Evolutionary conservation across 495 filamentous ascomycete species (phyloP).

Genomic region (Hypoxylon intermedium): DNA sequence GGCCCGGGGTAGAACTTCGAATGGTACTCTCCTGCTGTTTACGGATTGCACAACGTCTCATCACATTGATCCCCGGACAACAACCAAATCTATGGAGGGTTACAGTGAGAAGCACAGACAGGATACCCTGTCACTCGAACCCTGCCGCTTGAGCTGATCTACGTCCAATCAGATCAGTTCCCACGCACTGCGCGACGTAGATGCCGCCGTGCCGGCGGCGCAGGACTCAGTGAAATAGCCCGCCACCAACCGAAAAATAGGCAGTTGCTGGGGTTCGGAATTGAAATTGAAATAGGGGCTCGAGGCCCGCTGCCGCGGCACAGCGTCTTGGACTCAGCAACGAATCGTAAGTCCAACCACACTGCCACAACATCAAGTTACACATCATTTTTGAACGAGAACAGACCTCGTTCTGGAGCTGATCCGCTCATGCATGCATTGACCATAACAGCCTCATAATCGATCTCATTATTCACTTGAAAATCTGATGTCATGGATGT

Average conservation of each 20-base stretch:
- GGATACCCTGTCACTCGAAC: too few relatives aligned
- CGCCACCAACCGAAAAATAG: neutral
- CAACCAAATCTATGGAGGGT: neutral
- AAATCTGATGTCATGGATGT: neutral
- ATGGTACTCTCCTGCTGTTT: neutral
- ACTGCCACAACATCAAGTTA: neutral
- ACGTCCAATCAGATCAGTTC: neutral
- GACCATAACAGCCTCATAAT: too few relatives aligned
- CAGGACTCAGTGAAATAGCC: neutral
- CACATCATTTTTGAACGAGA: neutral
- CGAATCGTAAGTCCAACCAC: neutral
- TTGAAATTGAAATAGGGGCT: conserved; percentile 7
- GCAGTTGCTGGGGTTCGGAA: too few relatives aligned
- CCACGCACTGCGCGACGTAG: neutral
- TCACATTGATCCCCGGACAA: neutral
- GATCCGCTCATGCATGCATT: neutral
- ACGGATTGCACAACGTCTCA: neutral
- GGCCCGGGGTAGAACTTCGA: conserved; percentile 4
- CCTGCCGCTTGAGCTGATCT: neutral
- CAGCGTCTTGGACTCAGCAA: neutral
- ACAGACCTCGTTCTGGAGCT: neutral
- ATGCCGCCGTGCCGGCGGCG: neutral
- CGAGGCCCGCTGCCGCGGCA: neutral
- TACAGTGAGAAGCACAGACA: too few relatives aligned
- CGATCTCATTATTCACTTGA: neutral